Percentiles rank a stretch among this genome's conserved stretches.
Evolutionary conservation across 2,329 filamentous ascomycete genomes (phyloP).

Genomic region (Aureobasidium vineae): DNA sequence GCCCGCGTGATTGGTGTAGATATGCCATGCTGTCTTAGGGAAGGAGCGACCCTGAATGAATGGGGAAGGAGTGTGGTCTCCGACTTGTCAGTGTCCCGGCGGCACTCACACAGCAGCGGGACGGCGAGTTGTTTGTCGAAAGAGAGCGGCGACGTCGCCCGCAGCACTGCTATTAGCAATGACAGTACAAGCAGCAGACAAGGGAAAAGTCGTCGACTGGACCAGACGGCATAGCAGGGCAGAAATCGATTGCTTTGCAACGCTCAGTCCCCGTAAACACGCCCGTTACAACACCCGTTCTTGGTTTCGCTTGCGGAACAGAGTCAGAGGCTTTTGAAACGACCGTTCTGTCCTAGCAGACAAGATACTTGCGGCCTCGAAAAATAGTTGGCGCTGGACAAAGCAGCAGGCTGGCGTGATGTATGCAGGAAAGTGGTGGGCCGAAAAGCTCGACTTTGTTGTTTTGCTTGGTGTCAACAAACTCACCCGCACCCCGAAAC

Average conservation of each 20-base stretch:
- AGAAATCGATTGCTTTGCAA: constrained; percentile 25
- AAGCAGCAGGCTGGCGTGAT: constrained; percentile 16
- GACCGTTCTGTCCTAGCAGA: constrained; percentile 3
- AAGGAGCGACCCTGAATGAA: constrained; percentile 10
- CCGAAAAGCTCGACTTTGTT: constrained; percentile 22
- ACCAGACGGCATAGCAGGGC: constrained; percentile 23
- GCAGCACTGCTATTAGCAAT: constrained; percentile 23
- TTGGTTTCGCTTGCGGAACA: constrained; percentile 20
- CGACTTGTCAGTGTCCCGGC: constrained; percentile 6
- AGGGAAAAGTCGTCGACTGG: constrained; percentile 1
- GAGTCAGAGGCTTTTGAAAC: constrained; percentile 8
- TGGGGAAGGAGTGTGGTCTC: background rate
- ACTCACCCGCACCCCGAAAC: constrained; percentile 24
- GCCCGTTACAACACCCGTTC: constrained; percentile 23
- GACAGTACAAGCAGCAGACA: constrained; percentile 13
- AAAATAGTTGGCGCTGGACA: constrained; percentile 16
- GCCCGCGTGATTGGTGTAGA: constrained; percentile 17
- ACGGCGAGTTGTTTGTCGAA: constrained; percentile 8
- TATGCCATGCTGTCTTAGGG: constrained; percentile 19
- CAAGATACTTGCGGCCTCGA: background rate
- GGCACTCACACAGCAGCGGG: constrained; percentile 10
- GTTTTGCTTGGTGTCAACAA: constrained; percentile 26
- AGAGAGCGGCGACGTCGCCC: constrained; percentile 13
- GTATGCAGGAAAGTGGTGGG: constrained; percentile 23
- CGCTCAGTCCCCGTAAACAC: constrained; percentile 26